Evolutionary conservation across 192 early-diverging fungal species (phyloP).

Genomic region (Umbelopsis sp.): DNA sequence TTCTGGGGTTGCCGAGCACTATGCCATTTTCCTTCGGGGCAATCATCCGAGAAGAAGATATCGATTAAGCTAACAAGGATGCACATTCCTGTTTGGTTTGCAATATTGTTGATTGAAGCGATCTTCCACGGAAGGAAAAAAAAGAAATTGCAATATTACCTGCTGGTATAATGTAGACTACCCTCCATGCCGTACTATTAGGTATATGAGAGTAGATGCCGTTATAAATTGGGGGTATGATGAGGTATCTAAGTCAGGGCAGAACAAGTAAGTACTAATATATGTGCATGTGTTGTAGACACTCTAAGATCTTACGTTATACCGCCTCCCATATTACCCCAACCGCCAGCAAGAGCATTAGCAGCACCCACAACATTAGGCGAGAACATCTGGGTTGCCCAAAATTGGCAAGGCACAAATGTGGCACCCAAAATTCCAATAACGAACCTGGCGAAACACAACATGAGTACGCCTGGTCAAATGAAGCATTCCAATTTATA

Average conservation of each 20-base stretch:
- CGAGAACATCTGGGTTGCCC: conserved; percentile 64
- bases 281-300: neutral
- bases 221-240: conserved; percentile 60
- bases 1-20: neutral
- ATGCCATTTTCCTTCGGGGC: conserved; percentile 41
- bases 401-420: conserved; percentile 75
- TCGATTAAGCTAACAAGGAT: conserved; percentile 32
- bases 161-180: conserved; percentile 42
- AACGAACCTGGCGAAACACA: neutral
- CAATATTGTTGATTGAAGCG: neutral
- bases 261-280: neutral
- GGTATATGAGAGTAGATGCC: conserved; percentile 29
- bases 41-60: conserved; percentile 46
- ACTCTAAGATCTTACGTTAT: conserved; percentile 31
- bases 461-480: neutral
- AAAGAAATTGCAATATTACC: neutral
- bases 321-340: conserved; percentile 72
- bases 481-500: conserved; percentile 34
- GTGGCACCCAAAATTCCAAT: conserved; percentile 61
- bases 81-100: conserved; percentile 23
- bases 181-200: conserved; percentile 50
- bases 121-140: neutral
- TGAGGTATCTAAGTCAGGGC: conserved; percentile 32
- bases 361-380: conserved; percentile 61
- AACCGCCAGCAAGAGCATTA: conserved; percentile 69